Percentiles rank a stretch among this genome's conserved stretches.
phyloP scores from a whole-genome alignment of 1,284 basidiomycete genomes.

The Cutaneotrichosporon curvatum region DNA sequence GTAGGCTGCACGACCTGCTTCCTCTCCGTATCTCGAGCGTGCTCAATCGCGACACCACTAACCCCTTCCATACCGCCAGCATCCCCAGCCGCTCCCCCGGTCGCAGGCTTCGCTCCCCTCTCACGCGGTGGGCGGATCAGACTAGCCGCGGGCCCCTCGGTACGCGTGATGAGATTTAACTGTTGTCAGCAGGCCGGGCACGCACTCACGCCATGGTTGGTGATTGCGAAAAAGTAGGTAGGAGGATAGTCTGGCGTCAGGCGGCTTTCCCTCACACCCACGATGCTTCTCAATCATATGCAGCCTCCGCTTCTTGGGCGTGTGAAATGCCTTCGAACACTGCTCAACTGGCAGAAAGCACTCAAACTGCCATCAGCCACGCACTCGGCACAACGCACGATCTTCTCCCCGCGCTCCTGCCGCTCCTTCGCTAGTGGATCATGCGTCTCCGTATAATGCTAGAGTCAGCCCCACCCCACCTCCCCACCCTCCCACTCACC shows the following conservation, averaged over 20 bases:
- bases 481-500: conserved; percentile 51
- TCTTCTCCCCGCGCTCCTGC: conserved; percentile 77
- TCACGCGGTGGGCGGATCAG: conserved; percentile 31
- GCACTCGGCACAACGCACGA: conserved; percentile 52
- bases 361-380: conserved; percentile 57
- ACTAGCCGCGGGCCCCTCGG: conserved; percentile 33
- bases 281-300: conserved; percentile 74
- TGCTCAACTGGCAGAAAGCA: conserved; percentile 58
- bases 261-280: conserved; percentile 8
- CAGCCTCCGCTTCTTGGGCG: conserved; percentile 67
- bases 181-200: conserved; percentile 7
- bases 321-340: conserved; percentile 60
- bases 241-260: conserved; percentile 57
- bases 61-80: too few relatives aligned
- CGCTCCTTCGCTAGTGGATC: conserved; percentile 67
- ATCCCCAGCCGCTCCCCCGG: background rate
- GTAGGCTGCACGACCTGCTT: background rate
- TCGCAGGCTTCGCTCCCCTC: background rate
- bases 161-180: conserved; percentile 33
- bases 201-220: conserved; percentile 65
- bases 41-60: too few relatives aligned
- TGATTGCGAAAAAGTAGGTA: conserved; percentile 79
- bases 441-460: conserved; percentile 84
- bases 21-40: too few relatives aligned
- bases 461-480: conserved; percentile 11